phyloP scores from a whole-genome alignment of 2,329 filamentous ascomycete species.

The Pyricularia sp. region DNA sequence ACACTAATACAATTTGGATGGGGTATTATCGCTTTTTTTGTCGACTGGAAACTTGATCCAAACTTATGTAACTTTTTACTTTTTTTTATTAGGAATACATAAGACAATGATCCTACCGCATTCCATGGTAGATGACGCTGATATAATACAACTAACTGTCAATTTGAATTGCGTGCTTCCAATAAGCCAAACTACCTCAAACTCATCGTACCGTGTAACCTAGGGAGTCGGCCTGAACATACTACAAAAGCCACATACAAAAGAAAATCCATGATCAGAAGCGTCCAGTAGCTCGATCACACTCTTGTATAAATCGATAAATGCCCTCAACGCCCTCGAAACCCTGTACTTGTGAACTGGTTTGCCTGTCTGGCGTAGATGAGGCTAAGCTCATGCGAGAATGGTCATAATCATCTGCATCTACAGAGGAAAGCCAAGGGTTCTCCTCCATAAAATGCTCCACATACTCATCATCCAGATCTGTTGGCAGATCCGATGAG shows the following conservation, averaged over 20 bases:
- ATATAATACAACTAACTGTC: too few relatives aligned
- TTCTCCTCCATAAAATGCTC: slow-evolving; percentile 29
- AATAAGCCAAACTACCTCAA: background rate
- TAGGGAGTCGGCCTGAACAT: background rate
- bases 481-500: slow-evolving; percentile 17
- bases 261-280: slow-evolving; percentile 2
- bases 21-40: too few relatives aligned
- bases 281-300: slow-evolving; percentile 25
- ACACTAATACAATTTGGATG: too few relatives aligned
- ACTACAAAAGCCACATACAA: background rate
- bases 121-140: too few relatives aligned
- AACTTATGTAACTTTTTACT: too few relatives aligned
- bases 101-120: too few relatives aligned
- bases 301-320: slow-evolving; percentile 45
- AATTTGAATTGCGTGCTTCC: background rate
- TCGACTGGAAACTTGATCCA: too few relatives aligned
- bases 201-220: background rate
- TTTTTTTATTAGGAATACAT: too few relatives aligned
- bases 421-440: slow-evolving; percentile 29
- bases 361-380: background rate
- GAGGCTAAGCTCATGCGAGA: slow-evolving; percentile 26
- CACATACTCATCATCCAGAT: slow-evolving; percentile 23
- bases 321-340: slow-evolving; percentile 45
- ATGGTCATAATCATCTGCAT: slow-evolving; percentile 26
- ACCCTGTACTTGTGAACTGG: slow-evolving; percentile 28